phyloP scores from a whole-genome alignment of 768 basidiomycete species.

The Pisolithus albus region DNA sequence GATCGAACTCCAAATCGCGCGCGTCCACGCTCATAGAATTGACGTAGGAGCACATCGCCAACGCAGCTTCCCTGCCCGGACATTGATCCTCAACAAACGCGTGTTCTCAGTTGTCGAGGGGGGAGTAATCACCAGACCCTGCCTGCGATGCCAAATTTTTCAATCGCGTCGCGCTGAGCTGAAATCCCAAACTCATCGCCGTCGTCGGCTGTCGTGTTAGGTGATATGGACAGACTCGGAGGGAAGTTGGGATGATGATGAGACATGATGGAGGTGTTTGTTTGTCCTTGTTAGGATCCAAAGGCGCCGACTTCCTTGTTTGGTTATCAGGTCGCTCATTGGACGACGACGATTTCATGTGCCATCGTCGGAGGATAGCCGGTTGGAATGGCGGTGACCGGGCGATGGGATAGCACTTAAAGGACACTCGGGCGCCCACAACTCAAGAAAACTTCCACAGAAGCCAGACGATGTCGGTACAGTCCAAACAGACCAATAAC shows the following conservation, averaged over 20 bases:
- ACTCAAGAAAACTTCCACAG: no score
- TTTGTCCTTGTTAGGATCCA: slow-evolving; percentile 8
- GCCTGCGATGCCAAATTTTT: slow-evolving; percentile 75
- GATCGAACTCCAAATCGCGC: slow-evolving; percentile 42
- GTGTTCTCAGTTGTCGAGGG: background rate
- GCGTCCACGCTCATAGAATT: slow-evolving; percentile 7
- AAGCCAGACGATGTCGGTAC: slow-evolving; percentile 27
- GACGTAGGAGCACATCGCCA: slow-evolving; percentile 52
- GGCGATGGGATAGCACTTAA: no score
- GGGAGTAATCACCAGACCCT: slow-evolving; percentile 63
- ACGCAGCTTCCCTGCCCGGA: slow-evolving; percentile 66
- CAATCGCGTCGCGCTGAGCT: slow-evolving; percentile 54
- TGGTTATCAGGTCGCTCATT: no score
- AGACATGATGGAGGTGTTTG: slow-evolving; percentile 1
- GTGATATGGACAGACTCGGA: slow-evolving; percentile 34
- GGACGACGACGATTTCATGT: no score
- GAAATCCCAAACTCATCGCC: slow-evolving; percentile 21
- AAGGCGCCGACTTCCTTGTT: no score
- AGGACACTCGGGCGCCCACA: no score
- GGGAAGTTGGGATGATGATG: slow-evolving; percentile 39
- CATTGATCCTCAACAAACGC: slow-evolving; percentile 1
- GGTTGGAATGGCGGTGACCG: no score
- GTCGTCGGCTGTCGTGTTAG: slow-evolving; percentile 10
- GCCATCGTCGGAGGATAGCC: no score
- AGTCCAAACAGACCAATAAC: slow-evolving; percentile 47